Evolutionary conservation across 2,329 filamentous ascomycete species (phyloP), one percentile per base, ranked within the genome.

Genomic region (Neofusicoccum ribis): DNA sequence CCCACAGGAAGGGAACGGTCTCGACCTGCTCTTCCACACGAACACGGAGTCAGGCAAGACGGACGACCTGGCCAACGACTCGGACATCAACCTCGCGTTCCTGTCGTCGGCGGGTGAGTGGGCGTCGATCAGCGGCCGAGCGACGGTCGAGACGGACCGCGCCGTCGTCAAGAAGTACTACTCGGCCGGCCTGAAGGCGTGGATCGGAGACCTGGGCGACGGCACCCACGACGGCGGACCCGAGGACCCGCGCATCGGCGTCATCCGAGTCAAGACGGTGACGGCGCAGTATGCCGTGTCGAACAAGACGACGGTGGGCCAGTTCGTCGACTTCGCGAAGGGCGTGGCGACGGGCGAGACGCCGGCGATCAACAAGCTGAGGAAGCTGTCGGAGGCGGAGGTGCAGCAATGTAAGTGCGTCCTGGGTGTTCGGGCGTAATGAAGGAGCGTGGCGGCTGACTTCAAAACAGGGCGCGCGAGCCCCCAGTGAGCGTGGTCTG

Each of bases 1-100:
- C 17, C 27, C n/a, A 63, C 68, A 94, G 91, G 92, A 96, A 79
- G 83, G 84, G 67, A 89, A 89, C 69, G 90, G 91, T 72, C 84
- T 93, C 65, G 92, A 96, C 76, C 86, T 95, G 65, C 85, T 96
- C 77, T 96, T 96, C 85, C 90, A 95, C 82, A 93, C 92, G 74
- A 96, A 96, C 83, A 93, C 91, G 68, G 91, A 94, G 76, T 93
- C 91, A 9, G 88, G 91, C 80, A 96, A 97, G 84, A 93, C 91
- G 5, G 86, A 92, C 77, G 92, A 96, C 73, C 84, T 96, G 47
- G 83, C 86, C 65, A 82, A 83, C 65, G 89, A 96, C 77, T 82
- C 89, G 0, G 85, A 91, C 70, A 85, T 93, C 81, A 96, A 96
- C 81, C 84, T 96, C 69, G 86, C 89, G 54, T 96, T 96, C 83